These are phyloP conservation scores for Kuraishia piskuri DNA, from an alignment of 805 yeast genomes.

Conservation along the genomic window DNA sequence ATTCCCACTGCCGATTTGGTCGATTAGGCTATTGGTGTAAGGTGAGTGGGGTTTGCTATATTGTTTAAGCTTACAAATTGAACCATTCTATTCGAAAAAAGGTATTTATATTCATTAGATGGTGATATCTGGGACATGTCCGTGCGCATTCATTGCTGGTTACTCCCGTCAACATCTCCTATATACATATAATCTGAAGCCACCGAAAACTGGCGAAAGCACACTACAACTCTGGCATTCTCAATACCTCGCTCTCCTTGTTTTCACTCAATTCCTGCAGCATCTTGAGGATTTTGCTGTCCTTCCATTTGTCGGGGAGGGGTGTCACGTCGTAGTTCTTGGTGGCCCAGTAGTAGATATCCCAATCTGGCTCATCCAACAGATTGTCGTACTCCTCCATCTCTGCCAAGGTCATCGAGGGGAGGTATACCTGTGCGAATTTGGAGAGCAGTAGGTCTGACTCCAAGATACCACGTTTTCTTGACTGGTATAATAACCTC, in stretches of 20 bases:
- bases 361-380: conserved; percentile 97
- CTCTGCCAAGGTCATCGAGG: conserved; percentile 49
- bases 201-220: background rate
- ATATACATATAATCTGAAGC: background rate
- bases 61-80: background rate
- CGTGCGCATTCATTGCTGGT: no score
- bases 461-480: conserved; percentile 93
- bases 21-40: background rate
- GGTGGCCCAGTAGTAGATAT: conserved; percentile 96
- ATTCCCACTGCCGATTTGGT: conserved; percentile 2
- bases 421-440: conserved; percentile 72
- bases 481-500: conserved; percentile 81
- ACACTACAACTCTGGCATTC: conserved; percentile 68
- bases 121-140: no score
- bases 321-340: conserved; percentile 74
- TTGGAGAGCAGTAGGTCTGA: conserved; percentile 79
- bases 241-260: conserved; percentile 58
- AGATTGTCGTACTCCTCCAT: conserved; percentile 79
- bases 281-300: conserved; percentile 50
- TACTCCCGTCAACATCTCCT: background rate
- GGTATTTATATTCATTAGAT: no score
- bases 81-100: no score
- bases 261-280: conserved; percentile 72
- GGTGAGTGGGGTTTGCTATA: background rate
- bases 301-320: conserved; percentile 78